Percentiles rank a stretch among this genome's conserved stretches.
phyloP scores from a whole-genome alignment of 1,284 basidiomycete genomes.

The Tilletia walkeri region DNA sequence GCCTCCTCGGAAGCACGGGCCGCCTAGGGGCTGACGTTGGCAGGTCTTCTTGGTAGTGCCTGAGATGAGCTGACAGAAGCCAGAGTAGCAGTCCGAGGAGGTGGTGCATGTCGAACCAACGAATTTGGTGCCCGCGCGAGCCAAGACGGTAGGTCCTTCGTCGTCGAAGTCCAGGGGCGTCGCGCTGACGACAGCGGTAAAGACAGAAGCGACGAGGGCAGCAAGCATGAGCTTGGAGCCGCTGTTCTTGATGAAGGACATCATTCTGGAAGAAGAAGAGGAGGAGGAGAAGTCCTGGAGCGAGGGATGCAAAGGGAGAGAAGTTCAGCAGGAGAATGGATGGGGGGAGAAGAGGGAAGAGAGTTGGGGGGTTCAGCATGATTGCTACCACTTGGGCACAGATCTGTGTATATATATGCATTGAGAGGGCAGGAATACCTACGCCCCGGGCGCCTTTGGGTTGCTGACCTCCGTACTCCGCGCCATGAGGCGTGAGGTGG shows the following conservation, averaged over 20 bases:
- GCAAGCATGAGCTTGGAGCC: background rate
- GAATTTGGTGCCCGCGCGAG: constrained; percentile 6
- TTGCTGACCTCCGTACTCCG: too few species aligned
- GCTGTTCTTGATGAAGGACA: background rate
- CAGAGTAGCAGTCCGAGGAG: background rate
- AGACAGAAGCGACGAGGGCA: background rate
- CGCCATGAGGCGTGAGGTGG: too few species aligned
- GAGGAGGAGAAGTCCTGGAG: background rate
- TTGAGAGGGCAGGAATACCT: too few species aligned
- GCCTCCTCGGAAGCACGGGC: constrained; percentile 11
- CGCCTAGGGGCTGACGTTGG: constrained; percentile 9
- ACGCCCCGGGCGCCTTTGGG: too few species aligned
- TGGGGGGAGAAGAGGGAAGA: too few species aligned
- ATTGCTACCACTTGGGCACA: too few species aligned
- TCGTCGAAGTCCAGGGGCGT: constrained; percentile 6
- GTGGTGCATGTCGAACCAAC: constrained; percentile 13
- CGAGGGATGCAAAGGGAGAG: too few species aligned
- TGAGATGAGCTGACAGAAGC: background rate
- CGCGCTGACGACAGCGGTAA: background rate
- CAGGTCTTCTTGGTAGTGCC: constrained; percentile 14
- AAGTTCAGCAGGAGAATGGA: too few species aligned
- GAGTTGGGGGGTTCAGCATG: too few species aligned
- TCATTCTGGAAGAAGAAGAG: background rate
- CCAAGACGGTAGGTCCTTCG: background rate
- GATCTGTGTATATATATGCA: too few species aligned